These are phyloP conservation scores for Blastobotrys apis DNA, from an alignment of 1,139 yeast species.

Conservation along the genomic window DNA sequence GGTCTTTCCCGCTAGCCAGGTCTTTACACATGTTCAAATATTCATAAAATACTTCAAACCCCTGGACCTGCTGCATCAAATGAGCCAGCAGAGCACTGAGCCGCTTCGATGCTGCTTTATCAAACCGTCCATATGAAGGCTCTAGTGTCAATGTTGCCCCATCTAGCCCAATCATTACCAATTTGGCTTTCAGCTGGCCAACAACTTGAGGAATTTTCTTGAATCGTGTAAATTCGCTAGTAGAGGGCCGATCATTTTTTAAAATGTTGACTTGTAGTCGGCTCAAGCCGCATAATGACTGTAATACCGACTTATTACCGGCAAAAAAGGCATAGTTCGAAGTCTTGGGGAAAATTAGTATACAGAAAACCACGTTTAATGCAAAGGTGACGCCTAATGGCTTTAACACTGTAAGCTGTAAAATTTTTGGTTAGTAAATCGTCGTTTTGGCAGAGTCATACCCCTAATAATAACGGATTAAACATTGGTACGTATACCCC, in stretches of 20 bases:
- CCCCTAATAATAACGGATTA: conserved; percentile 24
- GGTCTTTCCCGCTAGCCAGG: neutral
- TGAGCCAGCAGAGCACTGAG: neutral
- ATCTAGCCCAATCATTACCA: conserved; percentile 6
- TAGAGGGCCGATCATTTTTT: conserved; percentile 19
- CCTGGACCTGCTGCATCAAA: conserved; percentile 4
- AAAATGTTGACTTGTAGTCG: conserved; percentile 19
- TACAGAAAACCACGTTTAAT: conserved; percentile 20
- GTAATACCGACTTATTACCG: conserved; percentile 17
- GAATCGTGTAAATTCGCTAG: conserved; percentile 14
- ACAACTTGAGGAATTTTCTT: conserved; percentile 6
- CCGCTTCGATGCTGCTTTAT: conserved; percentile 1
- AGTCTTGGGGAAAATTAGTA: conserved; percentile 29
- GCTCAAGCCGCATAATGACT: conserved; percentile 15
- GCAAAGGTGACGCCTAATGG: conserved; percentile 30
- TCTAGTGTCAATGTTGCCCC: conserved; percentile 3
- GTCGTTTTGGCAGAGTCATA: conserved; percentile 6
- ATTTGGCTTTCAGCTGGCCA: conserved; percentile 1
- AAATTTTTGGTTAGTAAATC: conserved; percentile 1
- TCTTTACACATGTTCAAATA: conserved; percentile 6
- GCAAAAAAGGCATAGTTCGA: conserved; percentile 25
- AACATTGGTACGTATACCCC: conserved; percentile 26
- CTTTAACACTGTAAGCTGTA: conserved; percentile 19
- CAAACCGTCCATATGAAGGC: conserved; percentile 10
- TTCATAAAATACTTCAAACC: conserved; percentile 11